Base-by-base conservation (phyloP, 106 monocot species). In the Apostasia shenzhenica region DNA sequence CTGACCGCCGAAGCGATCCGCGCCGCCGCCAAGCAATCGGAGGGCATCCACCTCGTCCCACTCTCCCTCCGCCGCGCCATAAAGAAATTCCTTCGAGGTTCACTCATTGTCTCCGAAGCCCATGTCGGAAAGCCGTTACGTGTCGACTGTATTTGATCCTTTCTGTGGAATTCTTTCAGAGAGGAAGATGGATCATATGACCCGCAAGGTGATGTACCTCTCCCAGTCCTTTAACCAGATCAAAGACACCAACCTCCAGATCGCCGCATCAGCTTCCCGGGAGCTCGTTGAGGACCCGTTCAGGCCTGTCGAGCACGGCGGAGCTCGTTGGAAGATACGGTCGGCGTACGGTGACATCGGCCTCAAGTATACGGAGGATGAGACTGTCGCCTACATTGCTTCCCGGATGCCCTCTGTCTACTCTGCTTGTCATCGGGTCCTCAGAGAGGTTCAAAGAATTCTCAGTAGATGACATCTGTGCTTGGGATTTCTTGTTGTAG, bases 351-450 rank as follows among this genome's bases (percentile, higher is more conserved):
- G 99, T 7, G 99, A 99, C 69, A 93, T 90, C 58, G 99, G 99
- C 6, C 66, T 99, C 45, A 72, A 63, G 61, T 99, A 99, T 66
- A 60, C 53, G 38, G 90, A 99, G 10, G 92, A 99, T 12, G 87
- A 99, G 87, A 93, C 93, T 3, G 71, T 85, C 11, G 99, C 99
- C 3, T 99, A 99, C 48, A 87, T 99, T 6, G 99, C 99, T 7
- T 90, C 90, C 40, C 90, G 99, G 48, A 99, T 99, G 99, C 99
- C 99, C 3, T 84, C 99, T 9, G 90, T 99, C 13, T 93, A 93
- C 81, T 78, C 99, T 9, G 90, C 99, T 2, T 85, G 84, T 69
- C 85, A 85, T 71, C 89, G 99, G 8, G 93, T 99, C 11, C 90
- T 99, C 55, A 76, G 72, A 57, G 99, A 99, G 90, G 99, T 99